Evolutionary conservation across 2,329 filamentous ascomycete species (phyloP).

Genomic region (Penicillium sp.): DNA sequence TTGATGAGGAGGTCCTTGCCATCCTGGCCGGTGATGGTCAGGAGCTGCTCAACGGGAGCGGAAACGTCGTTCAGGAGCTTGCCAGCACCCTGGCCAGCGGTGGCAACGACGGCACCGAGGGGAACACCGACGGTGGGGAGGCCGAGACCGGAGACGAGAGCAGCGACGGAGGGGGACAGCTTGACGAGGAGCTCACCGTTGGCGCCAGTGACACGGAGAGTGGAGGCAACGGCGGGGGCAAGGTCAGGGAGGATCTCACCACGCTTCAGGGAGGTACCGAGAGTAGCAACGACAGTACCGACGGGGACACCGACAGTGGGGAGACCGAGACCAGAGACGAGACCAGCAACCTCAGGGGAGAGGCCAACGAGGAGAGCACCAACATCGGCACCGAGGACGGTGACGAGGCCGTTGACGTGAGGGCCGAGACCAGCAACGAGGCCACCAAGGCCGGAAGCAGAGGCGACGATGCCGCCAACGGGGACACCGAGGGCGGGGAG

Average conservation of each 20-base stretch:
- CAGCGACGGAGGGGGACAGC: constrained; percentile 28
- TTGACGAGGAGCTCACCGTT: constrained; percentile 30
- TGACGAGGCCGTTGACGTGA: constrained; percentile 26
- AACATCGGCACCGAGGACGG: constrained; percentile 28
- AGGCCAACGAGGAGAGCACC: constrained; percentile 30
- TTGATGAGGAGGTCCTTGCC: constrained; percentile 25
- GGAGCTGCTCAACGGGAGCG: constrained; percentile 21
- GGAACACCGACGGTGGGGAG: constrained; percentile 26
- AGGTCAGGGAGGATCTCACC: constrained; percentile 27
- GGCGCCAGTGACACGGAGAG: constrained; percentile 29
- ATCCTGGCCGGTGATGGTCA: constrained; percentile 26
- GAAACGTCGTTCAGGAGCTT: constrained; percentile 27
- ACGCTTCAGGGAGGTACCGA: constrained; percentile 30
- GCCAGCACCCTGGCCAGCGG: constrained; percentile 21
- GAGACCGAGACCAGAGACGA: constrained; percentile 29
- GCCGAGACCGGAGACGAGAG: constrained; percentile 27
- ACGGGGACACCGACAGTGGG: constrained; percentile 27
- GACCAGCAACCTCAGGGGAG: constrained; percentile 24
- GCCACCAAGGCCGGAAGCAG: constrained; percentile 25
- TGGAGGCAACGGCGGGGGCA: constrained; percentile 21
- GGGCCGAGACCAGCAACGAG: constrained; percentile 24
- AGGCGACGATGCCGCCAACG: constrained; percentile 26
- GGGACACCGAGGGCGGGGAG: constrained; percentile 24
- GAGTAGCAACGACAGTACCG: constrained; percentile 24
- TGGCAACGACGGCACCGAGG: constrained; percentile 25